Percentiles rank a stretch among this genome's conserved stretches.
phyloP scores from a whole-genome alignment of 305 asterid genomes.

The Rubia tinctorum region DNA sequence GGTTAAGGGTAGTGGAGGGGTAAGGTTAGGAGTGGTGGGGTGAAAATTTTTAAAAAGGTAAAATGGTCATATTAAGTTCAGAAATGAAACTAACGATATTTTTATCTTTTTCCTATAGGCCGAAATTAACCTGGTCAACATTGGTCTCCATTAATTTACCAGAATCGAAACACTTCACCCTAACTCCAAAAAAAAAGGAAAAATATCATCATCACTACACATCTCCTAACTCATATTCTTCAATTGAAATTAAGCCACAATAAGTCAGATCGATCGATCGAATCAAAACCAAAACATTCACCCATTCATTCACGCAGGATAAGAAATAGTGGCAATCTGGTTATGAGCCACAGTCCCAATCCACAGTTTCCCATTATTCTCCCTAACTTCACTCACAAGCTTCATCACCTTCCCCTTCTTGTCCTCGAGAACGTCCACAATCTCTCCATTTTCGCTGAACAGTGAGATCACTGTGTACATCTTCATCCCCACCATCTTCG shows the following conservation, averaged over 20 bases:
- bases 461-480: constrained; percentile 75
- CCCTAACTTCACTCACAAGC: constrained; percentile 87
- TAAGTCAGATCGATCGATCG: background rate
- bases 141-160: too few species aligned
- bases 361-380: constrained; percentile 70
- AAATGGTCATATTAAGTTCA: too few species aligned
- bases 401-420: constrained; percentile 66
- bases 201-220: too few species aligned
- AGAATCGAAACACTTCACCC: too few species aligned
- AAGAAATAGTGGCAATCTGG: constrained; percentile 36
- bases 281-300: background rate
- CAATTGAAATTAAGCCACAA: background rate
- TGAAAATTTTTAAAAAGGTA: too few species aligned
- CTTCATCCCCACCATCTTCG: constrained; percentile 60
- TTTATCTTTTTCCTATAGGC: too few species aligned
- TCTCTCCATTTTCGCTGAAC: constrained; percentile 55
- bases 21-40: too few species aligned
- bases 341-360: constrained; percentile 38
- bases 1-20: too few species aligned
- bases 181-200: too few species aligned
- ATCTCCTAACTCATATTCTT: background rate
- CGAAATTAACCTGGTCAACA: too few species aligned
- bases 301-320: constrained; percentile 12
- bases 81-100: too few species aligned
- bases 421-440: constrained; percentile 65